A percentile compares a stretch with the other conserved stretches of the same genome.
Evolutionary conservation across 2,329 filamentous ascomycete species (phyloP).

Genomic region (Kalaharituber pfeilii): DNA sequence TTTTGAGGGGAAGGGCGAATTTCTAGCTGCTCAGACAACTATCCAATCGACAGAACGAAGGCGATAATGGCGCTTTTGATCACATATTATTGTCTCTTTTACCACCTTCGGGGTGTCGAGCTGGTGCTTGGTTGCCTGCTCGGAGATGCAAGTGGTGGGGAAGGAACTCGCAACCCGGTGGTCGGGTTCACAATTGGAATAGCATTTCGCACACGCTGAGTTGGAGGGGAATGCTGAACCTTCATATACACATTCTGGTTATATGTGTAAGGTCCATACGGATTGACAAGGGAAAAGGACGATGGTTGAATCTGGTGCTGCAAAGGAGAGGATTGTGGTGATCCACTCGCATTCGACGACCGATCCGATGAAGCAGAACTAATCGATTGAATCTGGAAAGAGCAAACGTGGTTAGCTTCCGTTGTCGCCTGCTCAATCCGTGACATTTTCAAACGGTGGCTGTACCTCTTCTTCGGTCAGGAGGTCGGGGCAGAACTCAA

Average conservation of each 20-base stretch:
- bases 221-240: slow-evolving; percentile 46
- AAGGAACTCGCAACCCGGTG: slow-evolving; percentile 73
- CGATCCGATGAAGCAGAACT: slow-evolving; percentile 48
- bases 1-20: not conserved
- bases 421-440: not conserved
- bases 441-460: slow-evolving; percentile 1
- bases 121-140: slow-evolving; percentile 40
- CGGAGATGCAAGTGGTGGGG: slow-evolving; percentile 58
- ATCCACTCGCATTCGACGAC: slow-evolving; percentile 86
- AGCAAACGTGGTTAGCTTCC: not conserved
- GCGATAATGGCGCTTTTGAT: not conserved
- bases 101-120: not conserved
- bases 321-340: slow-evolving; percentile 76
- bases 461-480: slow-evolving; percentile 83
- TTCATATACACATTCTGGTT: slow-evolving; percentile 32
- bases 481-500: slow-evolving; percentile 85
- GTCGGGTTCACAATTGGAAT: slow-evolving; percentile 96
- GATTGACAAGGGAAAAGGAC: slow-evolving; percentile 31
- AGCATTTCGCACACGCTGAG: slow-evolving; percentile 78
- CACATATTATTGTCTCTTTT: not conserved
- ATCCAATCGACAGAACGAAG: no score
- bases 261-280: slow-evolving; percentile 37
- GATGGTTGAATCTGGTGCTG: slow-evolving; percentile 61
- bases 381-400: slow-evolving; percentile 11
- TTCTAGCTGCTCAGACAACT: no score